Evolutionary conservation across 2,329 filamentous ascomycete species (phyloP).

Genomic region (Orbilia oligospora): DNA sequence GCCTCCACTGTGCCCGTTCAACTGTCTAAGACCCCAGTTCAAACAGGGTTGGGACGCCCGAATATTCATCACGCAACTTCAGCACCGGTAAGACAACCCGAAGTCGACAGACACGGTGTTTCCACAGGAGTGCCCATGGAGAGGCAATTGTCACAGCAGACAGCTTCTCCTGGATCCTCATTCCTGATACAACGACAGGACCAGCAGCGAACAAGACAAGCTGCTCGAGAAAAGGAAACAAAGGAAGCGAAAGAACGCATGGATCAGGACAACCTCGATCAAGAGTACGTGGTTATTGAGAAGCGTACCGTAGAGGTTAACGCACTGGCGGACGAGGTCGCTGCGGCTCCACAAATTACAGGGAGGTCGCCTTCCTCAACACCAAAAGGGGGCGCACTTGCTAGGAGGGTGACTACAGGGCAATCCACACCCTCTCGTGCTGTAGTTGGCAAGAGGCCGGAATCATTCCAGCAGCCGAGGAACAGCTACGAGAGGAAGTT

Average conservation of each 20-base stretch:
- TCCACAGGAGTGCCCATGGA: constrained; percentile 56
- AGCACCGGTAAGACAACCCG: constrained; percentile 35
- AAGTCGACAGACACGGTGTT: constrained; percentile 42
- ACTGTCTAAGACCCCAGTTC: constrained; percentile 32
- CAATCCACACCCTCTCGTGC: constrained; percentile 65
- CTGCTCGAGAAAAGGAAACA: constrained; percentile 55
- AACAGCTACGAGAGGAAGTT: constrained; percentile 87
- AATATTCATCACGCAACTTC: constrained; percentile 41
- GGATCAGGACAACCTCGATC: constrained; percentile 79
- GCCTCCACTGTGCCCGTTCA: constrained; percentile 15
- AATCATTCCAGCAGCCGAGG: constrained; percentile 76
- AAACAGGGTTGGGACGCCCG: constrained; percentile 20
- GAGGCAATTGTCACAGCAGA: constrained; percentile 58
- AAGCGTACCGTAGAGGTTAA: constrained; percentile 97
- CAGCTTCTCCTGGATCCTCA: constrained; percentile 63
- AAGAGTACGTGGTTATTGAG: constrained; percentile 96
- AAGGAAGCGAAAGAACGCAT: constrained; percentile 71
- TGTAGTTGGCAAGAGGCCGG: constrained; percentile 74
- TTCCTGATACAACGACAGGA: constrained; percentile 63
- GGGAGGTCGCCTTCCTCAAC: constrained; percentile 64
- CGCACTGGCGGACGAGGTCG: constrained; percentile 94
- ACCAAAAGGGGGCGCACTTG: constrained; percentile 60
- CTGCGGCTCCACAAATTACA: constrained; percentile 80
- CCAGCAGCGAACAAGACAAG: constrained; percentile 58
- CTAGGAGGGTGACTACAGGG: constrained; percentile 65